Evolutionary conservation across 225 moss, liverwort and hornwort species (phyloP), one percentile per base, ranked within the genome.

Genomic region (Polytrichum commune): DNA sequence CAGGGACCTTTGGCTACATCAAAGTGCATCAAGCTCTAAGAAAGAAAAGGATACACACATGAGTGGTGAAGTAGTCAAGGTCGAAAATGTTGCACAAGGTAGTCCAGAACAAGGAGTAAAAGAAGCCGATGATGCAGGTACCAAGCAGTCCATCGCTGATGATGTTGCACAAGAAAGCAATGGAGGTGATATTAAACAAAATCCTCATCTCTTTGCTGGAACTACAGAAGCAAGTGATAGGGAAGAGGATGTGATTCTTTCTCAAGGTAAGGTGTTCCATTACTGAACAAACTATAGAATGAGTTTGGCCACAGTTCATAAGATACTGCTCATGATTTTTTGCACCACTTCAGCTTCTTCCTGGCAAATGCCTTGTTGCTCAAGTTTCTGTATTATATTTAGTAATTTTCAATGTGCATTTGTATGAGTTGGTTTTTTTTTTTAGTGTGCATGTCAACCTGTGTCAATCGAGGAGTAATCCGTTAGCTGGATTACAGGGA

Each of bases 171-270:
- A 8, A 76, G 74, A 38, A 62, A 56, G 24, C 27, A 61, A 70
- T 75, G 35, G 63, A 64, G 75, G 35, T 2, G 73, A 67, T 65
- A 38, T 16, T 62, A 68, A 56, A 53, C 63, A 55, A 26, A 67
- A 61, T 70, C 70, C 60, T 77, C 70, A 73, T 72, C 62, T 80
- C 19, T 66, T 65, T 74, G 79, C 69, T 79, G 82, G 85, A 70
- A 80, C 33, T 30, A 78, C 80, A 54, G 83, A 75, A 74, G 86
- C 83, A 72, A 86, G 78, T 32, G 80, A 83, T 63, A 76, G 83
- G 74, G 83, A 72, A 63, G 74, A 72, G 63, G 67, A 19, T 46
- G 53, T 29, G 3, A 79, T 75, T 63, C 64, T 27, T 54, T 79
- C 85, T 72, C 77, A 82, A 80, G 79, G 79, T 82, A 65, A 24